Percentiles rank a stretch among this genome's conserved stretches.
Conservation (phyloP, 108 stramenopile genomes). For the Cyclotella distinguenda region DNA sequence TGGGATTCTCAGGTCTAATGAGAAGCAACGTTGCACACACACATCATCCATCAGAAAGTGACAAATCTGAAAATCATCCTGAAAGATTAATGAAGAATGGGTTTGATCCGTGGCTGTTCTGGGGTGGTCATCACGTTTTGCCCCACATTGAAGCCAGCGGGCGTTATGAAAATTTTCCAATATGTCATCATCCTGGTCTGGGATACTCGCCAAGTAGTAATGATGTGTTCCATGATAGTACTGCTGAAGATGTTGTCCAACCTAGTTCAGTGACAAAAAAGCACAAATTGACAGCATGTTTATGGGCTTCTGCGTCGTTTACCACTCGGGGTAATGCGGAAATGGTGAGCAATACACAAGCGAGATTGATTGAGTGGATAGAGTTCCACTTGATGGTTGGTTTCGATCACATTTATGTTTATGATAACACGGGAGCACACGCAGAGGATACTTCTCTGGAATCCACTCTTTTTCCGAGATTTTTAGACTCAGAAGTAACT, state of each 20-base stretch:
- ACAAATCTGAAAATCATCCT: constrained; percentile 22
- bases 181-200: constrained; percentile 53
- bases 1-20: constrained; percentile 28
- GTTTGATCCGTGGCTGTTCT: constrained; percentile 51
- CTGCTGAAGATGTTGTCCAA: too few species aligned
- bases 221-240: too few species aligned
- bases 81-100: constrained; percentile 29
- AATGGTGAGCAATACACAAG: constrained; percentile 49
- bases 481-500: constrained; percentile 43
- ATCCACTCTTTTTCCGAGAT: constrained; percentile 31
- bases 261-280: constrained; percentile 22
- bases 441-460: constrained; percentile 31
- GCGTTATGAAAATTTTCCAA: constrained; percentile 75
- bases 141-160: constrained; percentile 71
- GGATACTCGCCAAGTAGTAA: constrained; percentile 7
- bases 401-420: constrained; percentile 55
- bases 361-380: constrained; percentile 76
- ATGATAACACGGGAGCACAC: constrained; percentile 44
- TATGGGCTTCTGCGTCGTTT: constrained; percentile 73
- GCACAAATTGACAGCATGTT: constrained; percentile 62
- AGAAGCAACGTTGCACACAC: constrained; percentile 25
- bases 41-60: neutral
- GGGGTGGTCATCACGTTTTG: constrained; percentile 56
- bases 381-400: constrained; percentile 77
- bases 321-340: constrained; percentile 58